Conservation (phyloP, 352 stramenopile genomes). For the Globisporangium mamillatum region DNA sequence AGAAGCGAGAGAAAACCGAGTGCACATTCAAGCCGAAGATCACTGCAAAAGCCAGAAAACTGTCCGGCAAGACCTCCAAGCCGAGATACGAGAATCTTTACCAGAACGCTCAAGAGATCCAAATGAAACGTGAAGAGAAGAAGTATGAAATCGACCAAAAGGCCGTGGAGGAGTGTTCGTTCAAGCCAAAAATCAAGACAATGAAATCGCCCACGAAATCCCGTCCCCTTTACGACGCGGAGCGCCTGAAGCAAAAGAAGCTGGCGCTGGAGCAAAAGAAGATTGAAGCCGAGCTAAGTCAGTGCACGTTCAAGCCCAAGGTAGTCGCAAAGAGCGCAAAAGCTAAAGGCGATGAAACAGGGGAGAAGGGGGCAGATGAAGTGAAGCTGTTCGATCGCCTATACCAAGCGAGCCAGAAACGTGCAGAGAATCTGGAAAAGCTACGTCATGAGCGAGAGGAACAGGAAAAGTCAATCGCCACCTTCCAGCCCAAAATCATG, state of each 20-base stretch:
- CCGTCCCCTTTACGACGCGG: conserved; percentile 65
- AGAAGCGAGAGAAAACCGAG: conserved; percentile 44
- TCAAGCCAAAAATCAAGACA: conserved; percentile 73
- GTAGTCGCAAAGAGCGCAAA: conserved; percentile 45
- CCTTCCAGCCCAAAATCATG: conserved; percentile 67
- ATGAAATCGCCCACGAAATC: conserved; percentile 55
- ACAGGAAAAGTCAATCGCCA: conserved; percentile 48
- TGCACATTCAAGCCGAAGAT: conserved; percentile 73
- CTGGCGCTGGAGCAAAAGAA: conserved; percentile 72
- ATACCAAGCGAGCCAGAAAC: conserved; percentile 62
- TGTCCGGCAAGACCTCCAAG: conserved; percentile 29
- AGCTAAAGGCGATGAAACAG: conserved; percentile 27
- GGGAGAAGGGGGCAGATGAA: conserved; percentile 17
- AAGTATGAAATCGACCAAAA: conserved; percentile 52
- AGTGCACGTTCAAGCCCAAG: conserved; percentile 74
- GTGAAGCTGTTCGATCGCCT: conserved; percentile 60
- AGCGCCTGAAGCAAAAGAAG: conserved; percentile 69
- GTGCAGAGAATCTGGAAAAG: conserved; percentile 55
- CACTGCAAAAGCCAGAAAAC: conserved; percentile 54
- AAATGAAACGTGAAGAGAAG: conserved; percentile 70
- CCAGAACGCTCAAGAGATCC: conserved; percentile 57
- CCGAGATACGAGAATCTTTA: conserved; percentile 79
- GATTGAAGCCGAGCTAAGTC: conserved; percentile 51
- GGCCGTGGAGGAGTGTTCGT: conserved; percentile 62
- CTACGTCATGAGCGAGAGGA: conserved; percentile 67